These are phyloP conservation scores for Plasmopara viticola DNA, from an alignment of 352 stramenopile species.

Conservation along the genomic window DNA sequence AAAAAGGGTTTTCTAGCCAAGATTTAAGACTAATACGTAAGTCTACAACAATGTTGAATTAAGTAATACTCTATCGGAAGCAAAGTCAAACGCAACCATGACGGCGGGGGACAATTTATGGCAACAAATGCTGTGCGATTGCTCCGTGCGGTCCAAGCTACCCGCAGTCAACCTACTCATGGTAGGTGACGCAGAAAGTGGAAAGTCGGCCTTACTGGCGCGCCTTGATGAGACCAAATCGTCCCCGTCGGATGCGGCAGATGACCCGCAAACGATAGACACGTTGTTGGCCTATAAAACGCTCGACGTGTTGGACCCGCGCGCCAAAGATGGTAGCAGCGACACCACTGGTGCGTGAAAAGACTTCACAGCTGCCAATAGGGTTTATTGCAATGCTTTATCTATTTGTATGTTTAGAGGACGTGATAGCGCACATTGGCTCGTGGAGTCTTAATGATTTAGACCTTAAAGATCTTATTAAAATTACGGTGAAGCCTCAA, in stretches of 20 bases:
- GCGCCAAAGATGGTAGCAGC: slow-evolving; percentile 41
- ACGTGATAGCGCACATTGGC: slow-evolving; percentile 69
- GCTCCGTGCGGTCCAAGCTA: slow-evolving; percentile 69
- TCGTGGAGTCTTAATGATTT: slow-evolving; percentile 76
- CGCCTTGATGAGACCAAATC: slow-evolving; percentile 45
- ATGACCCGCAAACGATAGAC: slow-evolving; percentile 30
- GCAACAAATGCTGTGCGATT: slow-evolving; percentile 81
- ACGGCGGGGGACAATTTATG: slow-evolving; percentile 45
- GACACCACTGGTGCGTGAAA: slow-evolving; percentile 31
- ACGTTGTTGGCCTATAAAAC: slow-evolving; percentile 56
- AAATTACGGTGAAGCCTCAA: slow-evolving; percentile 54
- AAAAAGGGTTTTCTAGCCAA: no score
- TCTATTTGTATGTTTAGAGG: slow-evolving; percentile 27
- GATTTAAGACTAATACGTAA: no score
- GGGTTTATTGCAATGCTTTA: slow-evolving; percentile 1
- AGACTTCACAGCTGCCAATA: not conserved
- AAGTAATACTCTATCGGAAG: not conserved
- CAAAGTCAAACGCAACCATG: no score
- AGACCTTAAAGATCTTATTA: slow-evolving; percentile 56
- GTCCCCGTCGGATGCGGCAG: slow-evolving; percentile 5
- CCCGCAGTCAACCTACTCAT: slow-evolving; percentile 60
- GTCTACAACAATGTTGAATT: not conserved
- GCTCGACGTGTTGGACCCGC: slow-evolving; percentile 60
- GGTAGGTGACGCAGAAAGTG: slow-evolving; percentile 64
- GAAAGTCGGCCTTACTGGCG: slow-evolving; percentile 61